Evolutionary conservation across 1,284 basidiomycete species (phyloP), one percentile per base, ranked within the genome.

Genomic region (Ganoderma resinaceum): DNA sequence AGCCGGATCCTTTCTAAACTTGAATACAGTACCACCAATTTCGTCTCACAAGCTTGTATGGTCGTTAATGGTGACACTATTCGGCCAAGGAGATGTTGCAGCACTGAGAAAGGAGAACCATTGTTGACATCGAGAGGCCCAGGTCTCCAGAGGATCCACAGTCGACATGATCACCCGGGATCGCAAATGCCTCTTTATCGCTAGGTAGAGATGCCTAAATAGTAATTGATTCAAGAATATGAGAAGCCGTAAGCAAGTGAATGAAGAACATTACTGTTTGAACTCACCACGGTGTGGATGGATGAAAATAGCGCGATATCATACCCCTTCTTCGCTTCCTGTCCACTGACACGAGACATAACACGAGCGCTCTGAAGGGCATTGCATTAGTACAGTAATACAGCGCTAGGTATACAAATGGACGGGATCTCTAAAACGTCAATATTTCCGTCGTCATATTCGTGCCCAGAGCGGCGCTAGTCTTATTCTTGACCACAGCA

Each of bases 401-500:
- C 58, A 60, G 35, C n/a, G n/a, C n/a, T 60, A 42, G 18, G 16
- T n/a, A 38, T 59, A 59, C 57, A 59, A 33, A 59, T 16, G 57
- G 38, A 20, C 12, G 14, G 11, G 46, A 23, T 23, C 33, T 35
- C 57, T 33, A 58, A n/a, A 37, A 12, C 20, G 18, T 37, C 57
- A 2, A 59, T 38, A 18, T 16, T 16, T 59, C 31, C 57, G n/a
- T 12, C 4, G n/a, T 62, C 64, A 72, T 62, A 70, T 66, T 58
- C 62, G 38, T n/a, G 37, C 58, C 63, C 65, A 59, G 58, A 67
- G 62, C 49, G 61, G 66, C 46, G 67, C 31, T 14, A 72, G 31
- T 14, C 40, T 63, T 3, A 87, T 69, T 72, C 82, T 84, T 12
- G 87, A 82, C 43, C 78, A 77, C 14, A 89, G 74, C 63, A 90